Evolutionary conservation across 2,329 filamentous ascomycete species (phyloP), one percentile per base, ranked within the genome.

Genomic region (Fusarium mangiferae): DNA sequence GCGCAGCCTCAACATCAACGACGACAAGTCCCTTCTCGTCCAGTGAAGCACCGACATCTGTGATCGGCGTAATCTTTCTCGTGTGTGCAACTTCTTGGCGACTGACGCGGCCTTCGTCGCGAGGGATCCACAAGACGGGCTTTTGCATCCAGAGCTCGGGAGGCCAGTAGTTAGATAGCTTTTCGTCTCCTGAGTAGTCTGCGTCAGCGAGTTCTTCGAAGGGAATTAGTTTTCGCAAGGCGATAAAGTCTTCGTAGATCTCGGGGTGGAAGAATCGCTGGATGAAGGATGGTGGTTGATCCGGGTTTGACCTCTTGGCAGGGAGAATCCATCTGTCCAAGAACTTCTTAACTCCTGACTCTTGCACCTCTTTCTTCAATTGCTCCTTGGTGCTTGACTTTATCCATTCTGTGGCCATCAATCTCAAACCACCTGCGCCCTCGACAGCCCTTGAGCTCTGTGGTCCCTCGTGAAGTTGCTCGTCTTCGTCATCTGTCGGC

Each of bases 71-170:
- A 38, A 93, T 88, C 77, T 88, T 90, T 74, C 86, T 86, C 2
- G 93, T 93, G 77, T 96, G 93, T 18, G 86, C 86, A 60, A 96
- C 87, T 82, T 97, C 95, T 80, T 97, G 93, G 77, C 87, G 87
- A 61, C 91, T 94, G 46, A 98, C 89, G 15, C 94, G 93, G 30
- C 91, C 89, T 3, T 87, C 83, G 78, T 98, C 95, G 66, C 89
- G 87, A 0, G 95, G 94, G 62, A 98, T 93, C 95, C 95, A 98
- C n/a, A 98, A 85, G 36, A 94, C 84, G 5, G 93, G 93, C 82
- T 75, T 87, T 74, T 69, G 89, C 86, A 30, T 82, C 88, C 79
- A 96, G 87, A 83, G 75, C 59, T 84, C 82, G 0, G 92, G 88
- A 0, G 94, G 94, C 71, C 95, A 91, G 81, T 89, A 95, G 56